Evolutionary conservation across 2,329 filamentous ascomycete species (phyloP), one percentile per base, ranked within the genome.

Genomic region (Trichoderma gracile): DNA sequence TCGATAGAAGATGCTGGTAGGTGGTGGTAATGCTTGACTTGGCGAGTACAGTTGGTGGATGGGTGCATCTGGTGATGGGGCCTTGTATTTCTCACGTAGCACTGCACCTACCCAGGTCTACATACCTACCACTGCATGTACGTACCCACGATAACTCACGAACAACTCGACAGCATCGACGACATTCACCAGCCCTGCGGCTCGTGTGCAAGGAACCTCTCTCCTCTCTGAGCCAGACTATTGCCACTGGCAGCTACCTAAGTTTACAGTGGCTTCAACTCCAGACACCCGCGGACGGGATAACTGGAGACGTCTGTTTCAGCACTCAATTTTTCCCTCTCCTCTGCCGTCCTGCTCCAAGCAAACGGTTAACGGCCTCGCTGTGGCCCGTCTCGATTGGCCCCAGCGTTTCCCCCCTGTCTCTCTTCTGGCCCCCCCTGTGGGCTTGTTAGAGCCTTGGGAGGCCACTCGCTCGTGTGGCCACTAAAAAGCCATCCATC

Each of bases 301-400:
- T 53, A 61, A 61, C 7, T 62, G 59, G 59, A 17, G 59, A 33
- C 59, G 17, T 25, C 43, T 62, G 59, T 62, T 62, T 62, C 59
- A 59, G 40, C 40, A 62, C 40, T 21, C 59, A 38, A 33, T 46
- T 54, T 54, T 33, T 62, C 53, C 21, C 42, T 21, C 43, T 33
- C 43, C 43, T 19, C n/a, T 19, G 43, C 27, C 8, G 12, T 43
- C 25, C 25, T 42, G 8, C 3, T 46, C 25, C 50, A 45, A 49
- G 25, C 58, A 50, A 33, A 33, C 49, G 49, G 25, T 52, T 30
- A 19, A 30, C 15, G n/a, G 49, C 49, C 12, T 52, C 27, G 27
- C 30, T 12, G 17, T 33, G 49, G 25, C 49, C n/a, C 12, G 23
- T 38, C 33, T 14, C 49, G 15, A 52, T 62, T 62, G 59, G 49